Evolutionary conservation across 192 early-diverging fungal species (phyloP), one percentile per base, ranked within the genome.

Genomic region (Dissophora globulifera): DNA sequence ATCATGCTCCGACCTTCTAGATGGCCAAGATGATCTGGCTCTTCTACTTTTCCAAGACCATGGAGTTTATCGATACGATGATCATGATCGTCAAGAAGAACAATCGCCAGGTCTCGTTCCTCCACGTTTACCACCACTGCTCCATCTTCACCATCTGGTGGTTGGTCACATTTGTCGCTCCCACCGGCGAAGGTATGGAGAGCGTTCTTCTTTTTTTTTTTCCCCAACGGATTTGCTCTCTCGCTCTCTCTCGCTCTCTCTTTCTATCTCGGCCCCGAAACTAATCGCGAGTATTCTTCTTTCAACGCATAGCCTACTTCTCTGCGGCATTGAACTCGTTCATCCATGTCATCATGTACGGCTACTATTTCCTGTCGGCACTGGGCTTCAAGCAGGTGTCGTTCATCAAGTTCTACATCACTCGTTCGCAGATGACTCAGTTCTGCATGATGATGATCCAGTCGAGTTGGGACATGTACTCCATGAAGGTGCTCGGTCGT

Each of bases 71-170:
- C 30, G 88, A 89, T 59, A 89, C 88, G 20, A 69, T 88, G 59
- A 89, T 89, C 54, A 89, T 89, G 88, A 67, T 89, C 26, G 58
- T 88, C 51, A 89, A 89, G 69, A 89, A 88, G 70, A 89, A 89
- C 81, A 81, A 87, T 78, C 85, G 79, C 26, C 88, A 89, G 64
- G 85, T 89, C 48, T 84, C 85, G 0, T 89, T 89, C 78, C 67
- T 89, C 52, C 88, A 89, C 69, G 74, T 89, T 31, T 89, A 89
- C 79, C 88, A 89, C 63, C 88, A 89, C 69, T 66, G 63, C 70
- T 88, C 88, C 38, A 86, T 89, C 58, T 86, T 88, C 50, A 57
- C 71, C 30, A 85, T 88, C 40, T 88, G 87, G 87, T 88, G 88
- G 88, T 74, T 83, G 50, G 84, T 87, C 33, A 81, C 70, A 23